These are phyloP conservation scores for Colletotrichum sp. DNA, from an alignment of 2,329 filamentous ascomycete genomes.

Conservation along the genomic window DNA sequence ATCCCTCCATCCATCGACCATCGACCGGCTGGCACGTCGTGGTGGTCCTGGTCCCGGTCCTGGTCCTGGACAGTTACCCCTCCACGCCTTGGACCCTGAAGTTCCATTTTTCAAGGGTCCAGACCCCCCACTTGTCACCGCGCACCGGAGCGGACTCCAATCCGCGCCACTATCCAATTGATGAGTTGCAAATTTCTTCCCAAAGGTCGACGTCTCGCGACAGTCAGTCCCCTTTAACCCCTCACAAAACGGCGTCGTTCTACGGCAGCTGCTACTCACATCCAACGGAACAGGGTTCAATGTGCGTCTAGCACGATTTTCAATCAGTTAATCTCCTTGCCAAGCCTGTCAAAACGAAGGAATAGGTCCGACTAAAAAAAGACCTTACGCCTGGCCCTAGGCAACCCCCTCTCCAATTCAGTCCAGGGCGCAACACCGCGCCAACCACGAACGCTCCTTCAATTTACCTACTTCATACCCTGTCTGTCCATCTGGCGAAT, in stretches of 20 bases:
- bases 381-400: not conserved
- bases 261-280: not conserved
- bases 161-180: conserved; percentile 16
- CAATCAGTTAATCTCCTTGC: not conserved
- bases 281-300: not conserved
- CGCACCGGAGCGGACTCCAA: conserved; percentile 13
- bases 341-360: not conserved
- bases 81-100: conserved; percentile 20
- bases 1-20: not conserved
- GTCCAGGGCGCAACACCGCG: not conserved
- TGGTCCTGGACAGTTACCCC: conserved; percentile 2
- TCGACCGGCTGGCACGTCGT: not conserved
- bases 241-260: conserved; percentile 7
- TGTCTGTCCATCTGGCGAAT: not conserved
- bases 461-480: not conserved
- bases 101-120: conserved; percentile 22
- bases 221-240: not conserved
- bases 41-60: not conserved
- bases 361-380: not conserved
- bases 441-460: not conserved
- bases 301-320: not conserved
- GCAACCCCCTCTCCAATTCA: not conserved
- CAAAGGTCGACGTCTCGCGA: not conserved
- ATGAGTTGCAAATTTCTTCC: conserved; percentile 18
- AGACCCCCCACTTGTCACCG: conserved; percentile 15